A percentile compares a stretch with the other conserved stretches of the same genome.
Evolutionary conservation across 345 rosid species (phyloP).

Genomic region (Jatropha curcas): DNA sequence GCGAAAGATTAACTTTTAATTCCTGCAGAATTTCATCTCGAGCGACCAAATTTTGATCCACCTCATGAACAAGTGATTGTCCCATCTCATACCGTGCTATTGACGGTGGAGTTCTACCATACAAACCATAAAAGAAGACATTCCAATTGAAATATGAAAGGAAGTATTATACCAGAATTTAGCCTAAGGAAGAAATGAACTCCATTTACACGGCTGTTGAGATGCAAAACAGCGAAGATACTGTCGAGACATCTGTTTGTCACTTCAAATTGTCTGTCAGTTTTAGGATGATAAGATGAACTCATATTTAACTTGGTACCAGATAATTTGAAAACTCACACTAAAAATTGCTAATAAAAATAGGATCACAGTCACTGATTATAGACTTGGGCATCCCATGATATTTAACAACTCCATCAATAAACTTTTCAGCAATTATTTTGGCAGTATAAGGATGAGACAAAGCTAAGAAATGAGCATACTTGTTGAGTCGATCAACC

Average conservation of each 20-base stretch:
- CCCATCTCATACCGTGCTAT: not conserved
- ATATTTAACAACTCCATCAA: not conserved
- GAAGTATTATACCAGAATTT: not conserved
- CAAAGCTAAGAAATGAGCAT: no score
- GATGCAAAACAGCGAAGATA: not conserved
- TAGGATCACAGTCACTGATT: not conserved
- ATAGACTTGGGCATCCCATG: conserved; percentile 3
- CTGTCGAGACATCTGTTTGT: not conserved
- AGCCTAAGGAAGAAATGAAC: not conserved
- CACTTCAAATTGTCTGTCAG: not conserved
- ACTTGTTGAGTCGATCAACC: no score
- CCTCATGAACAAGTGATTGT: no score
- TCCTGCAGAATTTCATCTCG: not conserved
- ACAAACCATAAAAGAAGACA: not conserved
- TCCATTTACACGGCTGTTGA: not conserved
- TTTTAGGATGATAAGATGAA: no score
- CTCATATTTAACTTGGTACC: not conserved
- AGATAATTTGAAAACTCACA: not conserved
- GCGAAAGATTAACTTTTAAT: not conserved
- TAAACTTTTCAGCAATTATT: not conserved
- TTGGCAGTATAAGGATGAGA: not conserved
- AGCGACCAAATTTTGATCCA: not conserved
- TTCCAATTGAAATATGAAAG: not conserved
- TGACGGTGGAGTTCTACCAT: not conserved
- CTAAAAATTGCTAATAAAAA: not conserved